These are phyloP conservation scores for Zoysia pacifica DNA, from an alignment of 176 grass and related monocot species.

Conservation along the genomic window DNA sequence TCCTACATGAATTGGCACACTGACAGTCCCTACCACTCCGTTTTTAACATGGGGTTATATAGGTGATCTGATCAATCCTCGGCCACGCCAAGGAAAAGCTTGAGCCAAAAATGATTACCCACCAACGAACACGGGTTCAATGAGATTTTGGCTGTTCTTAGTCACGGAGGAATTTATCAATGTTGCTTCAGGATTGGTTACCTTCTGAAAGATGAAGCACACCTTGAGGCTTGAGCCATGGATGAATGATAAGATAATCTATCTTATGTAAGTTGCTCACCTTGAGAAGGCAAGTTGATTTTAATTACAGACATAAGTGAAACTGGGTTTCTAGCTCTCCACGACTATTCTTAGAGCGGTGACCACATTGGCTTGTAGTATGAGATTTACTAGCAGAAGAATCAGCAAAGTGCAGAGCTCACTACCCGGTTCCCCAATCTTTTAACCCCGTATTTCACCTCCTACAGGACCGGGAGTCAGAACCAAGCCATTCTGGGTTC, in stretches of 20 bases:
- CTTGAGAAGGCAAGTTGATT: slow-evolving; percentile 16
- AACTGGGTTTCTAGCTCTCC: not conserved
- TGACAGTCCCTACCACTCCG: not conserved
- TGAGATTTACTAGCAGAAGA: slow-evolving; percentile 12
- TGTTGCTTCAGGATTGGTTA: not conserved
- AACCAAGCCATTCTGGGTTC: not conserved
- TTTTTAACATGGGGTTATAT: slow-evolving; percentile 3
- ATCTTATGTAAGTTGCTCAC: not conserved
- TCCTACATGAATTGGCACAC: not conserved
- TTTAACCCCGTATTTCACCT: not conserved
- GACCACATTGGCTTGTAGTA: slow-evolving; percentile 16
- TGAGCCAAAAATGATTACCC: not conserved
- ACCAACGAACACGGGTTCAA: not conserved
- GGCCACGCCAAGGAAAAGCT: not conserved
- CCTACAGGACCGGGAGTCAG: not conserved
- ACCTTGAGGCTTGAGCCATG: not conserved
- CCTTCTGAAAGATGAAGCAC: not conserved
- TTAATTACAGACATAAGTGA: not conserved
- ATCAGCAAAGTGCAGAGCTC: slow-evolving; percentile 42
- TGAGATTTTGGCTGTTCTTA: not conserved
- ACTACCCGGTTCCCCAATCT: not conserved
- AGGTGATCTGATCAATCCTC: not conserved
- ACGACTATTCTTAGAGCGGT: not conserved
- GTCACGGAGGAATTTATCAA: not conserved
- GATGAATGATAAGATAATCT: not conserved